Evolutionary conservation across 1,284 basidiomycete species (phyloP), one percentile per base, ranked within the genome.

Genomic region (Tremellales sp.): DNA sequence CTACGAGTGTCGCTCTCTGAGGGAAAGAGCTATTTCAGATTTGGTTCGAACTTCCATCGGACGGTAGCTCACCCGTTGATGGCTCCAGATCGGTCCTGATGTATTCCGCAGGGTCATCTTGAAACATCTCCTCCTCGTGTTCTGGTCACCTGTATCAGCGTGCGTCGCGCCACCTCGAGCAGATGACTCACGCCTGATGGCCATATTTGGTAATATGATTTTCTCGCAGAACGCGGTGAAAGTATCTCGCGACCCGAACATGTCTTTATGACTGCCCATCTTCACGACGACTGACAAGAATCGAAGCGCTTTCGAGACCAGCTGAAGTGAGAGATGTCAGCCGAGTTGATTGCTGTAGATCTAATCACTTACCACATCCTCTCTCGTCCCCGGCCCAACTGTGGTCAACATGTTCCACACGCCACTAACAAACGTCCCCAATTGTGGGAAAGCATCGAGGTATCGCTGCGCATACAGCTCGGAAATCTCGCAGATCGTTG

Each of bases 31-130:
- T 12, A 28, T 22, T 24, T 52, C 21, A 50, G 43, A 28, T 12
- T 12, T 7, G 3, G 25, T 22, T 33, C 42, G 36, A 21, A 26
- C 14, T 6, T 16, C 19, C 50, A 2, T 6, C 4, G 34, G 22
- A 9, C 25, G 16, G 1, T 13, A 10, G 46, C 63, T 44, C n/a
- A 68, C 66, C 68, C 2, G 67, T 66, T 1, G 73, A 72, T 1
- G 71, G 69, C 50, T 74, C 72, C 13, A 98, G 76, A 67, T 97
- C 93, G 25, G 89, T 78, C 16, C 92, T 83, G 56, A 98, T 89
- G 69, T 88, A 98, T 66, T 97, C 94, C 39, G 94, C 81, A 0
- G 94, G 94, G 59, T 97, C 92, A 54, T 98, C 94, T 71, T 97
- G 91, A 64, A 98, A 97, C 71, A 93, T 85, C 65, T 98, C 94